Percentiles rank a stretch among this genome's conserved stretches.
These are phyloP conservation scores for Tetradesmus lagerheimii DNA, from an alignment of 139 green algal species.

Conservation along the genomic window DNA sequence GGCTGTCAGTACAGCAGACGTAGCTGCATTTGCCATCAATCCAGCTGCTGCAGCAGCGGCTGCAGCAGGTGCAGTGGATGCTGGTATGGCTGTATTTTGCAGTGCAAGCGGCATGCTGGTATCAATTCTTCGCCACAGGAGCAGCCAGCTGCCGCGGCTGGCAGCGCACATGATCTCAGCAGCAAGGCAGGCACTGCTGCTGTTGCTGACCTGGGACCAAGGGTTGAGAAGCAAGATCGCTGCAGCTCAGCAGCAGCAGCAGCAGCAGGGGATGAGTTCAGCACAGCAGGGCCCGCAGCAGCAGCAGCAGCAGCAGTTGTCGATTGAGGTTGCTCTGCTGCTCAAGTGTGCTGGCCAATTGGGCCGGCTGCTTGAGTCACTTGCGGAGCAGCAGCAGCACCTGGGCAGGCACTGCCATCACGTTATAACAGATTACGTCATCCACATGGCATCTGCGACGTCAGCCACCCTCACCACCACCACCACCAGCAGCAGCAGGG, in stretches of 20 bases:
- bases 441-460: constrained; percentile 22
- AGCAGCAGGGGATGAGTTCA: neutral
- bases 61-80: neutral
- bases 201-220: constrained; percentile 23
- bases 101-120: constrained; percentile 4
- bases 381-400: constrained; percentile 26
- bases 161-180: neutral
- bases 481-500: constrained; percentile 17
- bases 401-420: constrained; percentile 20
- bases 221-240: neutral
- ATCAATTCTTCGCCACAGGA: neutral
- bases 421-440: constrained; percentile 41
- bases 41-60: neutral
- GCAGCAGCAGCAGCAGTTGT: constrained; percentile 28
- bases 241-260: neutral
- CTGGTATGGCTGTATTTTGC: neutral
- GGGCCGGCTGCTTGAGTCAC: constrained; percentile 8
- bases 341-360: constrained; percentile 24
- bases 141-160: neutral
- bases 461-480: neutral
- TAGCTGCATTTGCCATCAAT: neutral
- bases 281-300: neutral
- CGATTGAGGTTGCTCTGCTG: neutral
- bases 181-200: constrained; percentile 22
- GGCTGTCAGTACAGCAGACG: neutral